Conservation (phyloP, 169 alveolate species). For the Toxoplasma gondii region DNA sequence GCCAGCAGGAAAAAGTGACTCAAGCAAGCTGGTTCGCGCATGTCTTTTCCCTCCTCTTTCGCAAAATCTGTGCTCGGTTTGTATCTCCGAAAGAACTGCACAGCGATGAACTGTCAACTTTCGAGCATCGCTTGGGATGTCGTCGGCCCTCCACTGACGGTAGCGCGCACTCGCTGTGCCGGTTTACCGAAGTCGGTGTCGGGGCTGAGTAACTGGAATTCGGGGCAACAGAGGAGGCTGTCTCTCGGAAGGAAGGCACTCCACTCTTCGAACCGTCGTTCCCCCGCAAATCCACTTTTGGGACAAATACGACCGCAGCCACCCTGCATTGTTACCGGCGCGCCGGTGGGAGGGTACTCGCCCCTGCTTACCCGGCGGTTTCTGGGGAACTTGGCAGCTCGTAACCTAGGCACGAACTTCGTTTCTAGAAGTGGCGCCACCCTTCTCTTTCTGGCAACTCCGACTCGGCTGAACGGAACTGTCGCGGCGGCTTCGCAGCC, state of each 20-base stretch:
- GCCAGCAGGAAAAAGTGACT: no score
- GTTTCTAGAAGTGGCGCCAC: not conserved
- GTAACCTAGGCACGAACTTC: not conserved
- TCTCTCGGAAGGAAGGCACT: not conserved
- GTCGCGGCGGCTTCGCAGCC: not conserved
- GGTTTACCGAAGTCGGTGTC: not conserved
- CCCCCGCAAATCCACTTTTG: not conserved
- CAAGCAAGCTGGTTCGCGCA: not conserved
- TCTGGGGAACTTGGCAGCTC: not conserved
- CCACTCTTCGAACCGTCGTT: not conserved
- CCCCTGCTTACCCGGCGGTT: not conserved
- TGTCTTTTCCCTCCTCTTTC: not conserved
- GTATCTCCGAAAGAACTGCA: not conserved
- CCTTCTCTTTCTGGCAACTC: not conserved
- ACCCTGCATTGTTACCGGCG: no score
- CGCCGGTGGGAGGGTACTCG: not conserved
- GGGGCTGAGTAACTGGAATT: not conserved
- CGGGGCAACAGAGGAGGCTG: not conserved
- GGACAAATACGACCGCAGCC: not conserved
- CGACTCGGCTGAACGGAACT: not conserved
- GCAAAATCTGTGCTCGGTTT: not conserved
- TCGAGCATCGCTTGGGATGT: not conserved
- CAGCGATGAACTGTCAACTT: not conserved
- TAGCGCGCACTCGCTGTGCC: not conserved
- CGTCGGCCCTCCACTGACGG: not conserved